Base-by-base conservation (phyloP, 2,329 filamentous ascomycete species). In the Botrytis squamosa region DNA sequence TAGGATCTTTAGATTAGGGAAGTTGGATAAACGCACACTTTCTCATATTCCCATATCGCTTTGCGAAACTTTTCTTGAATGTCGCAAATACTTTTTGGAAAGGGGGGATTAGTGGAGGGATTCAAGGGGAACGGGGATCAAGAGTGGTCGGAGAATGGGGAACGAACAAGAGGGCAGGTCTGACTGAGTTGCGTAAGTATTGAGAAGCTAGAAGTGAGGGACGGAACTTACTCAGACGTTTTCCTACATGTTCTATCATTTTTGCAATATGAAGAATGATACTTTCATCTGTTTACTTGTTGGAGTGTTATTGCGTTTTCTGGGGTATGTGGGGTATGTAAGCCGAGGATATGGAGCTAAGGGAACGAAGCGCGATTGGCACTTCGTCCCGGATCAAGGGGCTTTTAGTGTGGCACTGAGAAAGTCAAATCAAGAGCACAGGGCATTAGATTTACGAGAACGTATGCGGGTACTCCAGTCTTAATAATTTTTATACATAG, bases 21-120 rank as follows among this genome's bases (percentile, higher is more conserved):
- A 52, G 44, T 7, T 40, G 20, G 64, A 25, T 36, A 12, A 14
- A 81, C 85, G 74, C 85, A 93, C 90, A 98, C 88, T 81, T 92
- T 94, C 76, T 93, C 89, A 81, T 95, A 98, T 81, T 97, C 91
- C 84, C 91, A 89, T 79, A 98, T 97, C 73, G 91, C 91, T 14
- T 86, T 85, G 75, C 93, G 89, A 84, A 98, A 98, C 83, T 94
- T 97, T 78, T 98, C 95, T 84, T 98, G 95, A 76, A 98, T 87
- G 81, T 98, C 95, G 85, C 95, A 98, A 81, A 98, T 89, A 80
- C 95, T 98, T 68, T 33, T 33, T 42, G 33, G 57, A 36, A n/a
- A 22, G n/a, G 38, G 63, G 73, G 29, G 72, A 62, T 72, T 36
- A 66, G 60, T 55, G 40, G n/a, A 36, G 38, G 38, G 38, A 20